phyloP scores from a whole-genome alignment of 2,329 filamentous ascomycete genomes.

The Aspergillus aculeatus region DNA sequence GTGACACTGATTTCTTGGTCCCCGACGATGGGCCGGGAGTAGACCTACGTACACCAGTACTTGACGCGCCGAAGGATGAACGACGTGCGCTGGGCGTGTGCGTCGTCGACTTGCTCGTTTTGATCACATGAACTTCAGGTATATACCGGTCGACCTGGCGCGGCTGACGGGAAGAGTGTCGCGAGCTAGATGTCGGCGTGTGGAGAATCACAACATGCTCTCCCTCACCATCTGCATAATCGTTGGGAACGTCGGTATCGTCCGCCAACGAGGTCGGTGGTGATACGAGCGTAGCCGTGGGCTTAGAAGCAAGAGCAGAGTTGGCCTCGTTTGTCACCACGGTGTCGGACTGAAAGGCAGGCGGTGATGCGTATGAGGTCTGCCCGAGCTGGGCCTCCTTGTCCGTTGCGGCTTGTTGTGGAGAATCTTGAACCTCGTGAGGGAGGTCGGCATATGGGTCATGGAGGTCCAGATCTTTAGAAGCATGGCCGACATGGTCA shows the following conservation, averaged over 20 bases:
- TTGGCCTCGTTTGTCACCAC: conserved; percentile 31
- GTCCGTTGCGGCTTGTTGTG: conserved; percentile 16
- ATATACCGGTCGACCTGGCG: conserved; percentile 42
- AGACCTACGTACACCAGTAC: conserved; percentile 22
- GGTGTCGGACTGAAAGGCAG: conserved; percentile 36
- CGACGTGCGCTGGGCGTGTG: conserved; percentile 25
- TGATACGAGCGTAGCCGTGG: conserved; percentile 43
- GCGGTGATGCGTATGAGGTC: conserved; percentile 38
- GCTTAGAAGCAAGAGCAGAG: conserved; percentile 29
- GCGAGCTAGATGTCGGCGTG: conserved; percentile 43
- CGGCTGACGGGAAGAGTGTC: conserved; percentile 47
- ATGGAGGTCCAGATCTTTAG: conserved; percentile 11
- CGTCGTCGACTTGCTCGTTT: conserved; percentile 25
- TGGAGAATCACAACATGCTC: conserved; percentile 30
- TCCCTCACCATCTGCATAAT: conserved; percentile 33
- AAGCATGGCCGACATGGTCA: conserved; percentile 14
- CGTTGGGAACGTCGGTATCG: conserved; percentile 37
- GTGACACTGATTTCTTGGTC: conserved; percentile 35
- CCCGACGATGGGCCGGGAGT: conserved; percentile 30
- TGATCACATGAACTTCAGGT: conserved; percentile 31
- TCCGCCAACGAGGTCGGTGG: conserved; percentile 46
- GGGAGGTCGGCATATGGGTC: neutral
- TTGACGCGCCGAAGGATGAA: conserved; percentile 22
- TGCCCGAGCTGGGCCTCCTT: conserved; percentile 26
- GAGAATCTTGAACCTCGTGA: conserved; percentile 9